Evolutionary conservation across 257 asterid species (phyloP).

Genomic region (Rauvolfia tetraphylla): DNA sequence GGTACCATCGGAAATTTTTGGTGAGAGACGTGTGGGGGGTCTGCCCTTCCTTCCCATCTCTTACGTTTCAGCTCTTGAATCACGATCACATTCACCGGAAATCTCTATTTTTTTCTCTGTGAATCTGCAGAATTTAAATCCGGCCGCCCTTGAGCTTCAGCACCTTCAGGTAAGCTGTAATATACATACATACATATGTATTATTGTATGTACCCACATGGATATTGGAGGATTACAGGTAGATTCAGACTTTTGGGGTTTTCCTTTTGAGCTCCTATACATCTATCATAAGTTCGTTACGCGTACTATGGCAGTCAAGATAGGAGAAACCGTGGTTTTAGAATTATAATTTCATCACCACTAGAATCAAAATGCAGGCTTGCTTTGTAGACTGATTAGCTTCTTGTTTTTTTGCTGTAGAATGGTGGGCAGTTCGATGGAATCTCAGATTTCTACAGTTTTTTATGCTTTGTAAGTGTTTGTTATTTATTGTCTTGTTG

Average conservation of each 20-base stretch:
- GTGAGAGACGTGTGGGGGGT: background rate
- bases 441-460: background rate
- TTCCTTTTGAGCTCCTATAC: background rate
- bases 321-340: background rate
- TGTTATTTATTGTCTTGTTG: background rate
- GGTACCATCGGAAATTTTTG: background rate
- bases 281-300: background rate
- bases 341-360: background rate
- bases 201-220: background rate
- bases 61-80: background rate
- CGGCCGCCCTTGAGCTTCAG: background rate
- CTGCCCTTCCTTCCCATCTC: background rate
- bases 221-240: background rate
- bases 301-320: background rate
- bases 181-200: background rate
- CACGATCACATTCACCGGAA: background rate
- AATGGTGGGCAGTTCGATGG: background rate
- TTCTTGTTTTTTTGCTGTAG: background rate
- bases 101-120: background rate
- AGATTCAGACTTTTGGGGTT: slow-evolving; percentile 8
- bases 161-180: slow-evolving; percentile 1
- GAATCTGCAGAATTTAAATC: background rate
- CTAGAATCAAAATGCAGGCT: background rate
- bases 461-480: background rate
- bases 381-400: background rate